A percentile compares a stretch with the other conserved stretches of the same genome.
These are phyloP conservation scores for Suillus decipiens DNA, from an alignment of 768 basidiomycete genomes.

Conservation along the genomic window DNA sequence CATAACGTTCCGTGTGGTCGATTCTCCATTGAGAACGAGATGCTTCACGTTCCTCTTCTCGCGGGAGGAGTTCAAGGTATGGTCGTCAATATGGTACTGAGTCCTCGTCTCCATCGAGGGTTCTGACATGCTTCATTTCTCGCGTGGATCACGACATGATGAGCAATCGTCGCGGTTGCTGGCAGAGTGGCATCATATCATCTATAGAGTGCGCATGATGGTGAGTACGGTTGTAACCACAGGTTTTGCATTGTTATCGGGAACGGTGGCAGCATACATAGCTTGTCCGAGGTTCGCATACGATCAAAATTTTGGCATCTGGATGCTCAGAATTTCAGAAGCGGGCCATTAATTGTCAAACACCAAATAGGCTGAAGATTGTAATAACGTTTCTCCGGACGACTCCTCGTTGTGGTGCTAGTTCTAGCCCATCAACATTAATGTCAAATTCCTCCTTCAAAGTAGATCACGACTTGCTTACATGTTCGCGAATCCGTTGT, in stretches of 20 bases:
- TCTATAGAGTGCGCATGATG: not conserved
- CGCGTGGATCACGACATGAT: not conserved
- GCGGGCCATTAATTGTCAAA: not conserved
- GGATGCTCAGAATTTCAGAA: not conserved
- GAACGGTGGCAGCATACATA: not conserved
- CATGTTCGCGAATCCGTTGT: not conserved
- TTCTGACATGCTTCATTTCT: not conserved
- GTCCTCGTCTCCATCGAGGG: not conserved
- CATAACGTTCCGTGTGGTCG: not conserved
- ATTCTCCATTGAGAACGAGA: not conserved
- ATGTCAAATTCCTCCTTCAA: not conserved
- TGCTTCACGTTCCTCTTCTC: not conserved
- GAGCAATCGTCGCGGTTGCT: not conserved
- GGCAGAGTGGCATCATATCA: not conserved
- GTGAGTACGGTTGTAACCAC: not conserved
- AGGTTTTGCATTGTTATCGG: not conserved
- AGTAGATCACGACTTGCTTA: not conserved
- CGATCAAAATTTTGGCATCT: not conserved
- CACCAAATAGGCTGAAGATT: not conserved
- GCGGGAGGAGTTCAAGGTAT: not conserved
- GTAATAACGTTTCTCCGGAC: not conserved
- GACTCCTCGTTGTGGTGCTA: no score
- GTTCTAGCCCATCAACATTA: not conserved
- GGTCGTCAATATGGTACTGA: not conserved
- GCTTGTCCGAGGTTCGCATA: not conserved